phyloP scores from a whole-genome alignment of 345 rosid species.

The Eucalyptus virginea region DNA sequence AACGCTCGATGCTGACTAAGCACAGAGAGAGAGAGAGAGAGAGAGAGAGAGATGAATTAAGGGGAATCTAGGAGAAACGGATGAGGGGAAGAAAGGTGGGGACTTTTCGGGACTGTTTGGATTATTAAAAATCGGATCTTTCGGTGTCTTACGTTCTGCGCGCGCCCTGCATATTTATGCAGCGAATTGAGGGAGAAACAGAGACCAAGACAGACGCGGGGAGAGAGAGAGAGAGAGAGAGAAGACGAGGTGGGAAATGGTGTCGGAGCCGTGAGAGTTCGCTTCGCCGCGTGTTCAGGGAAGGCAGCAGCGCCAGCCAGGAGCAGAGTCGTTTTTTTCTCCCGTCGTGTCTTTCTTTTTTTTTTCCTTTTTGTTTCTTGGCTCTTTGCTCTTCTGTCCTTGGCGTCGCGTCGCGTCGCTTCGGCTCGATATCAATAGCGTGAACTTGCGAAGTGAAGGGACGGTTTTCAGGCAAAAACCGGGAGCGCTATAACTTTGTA shows the following conservation, averaged over 20 bases:
- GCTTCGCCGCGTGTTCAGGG: constrained; percentile 32
- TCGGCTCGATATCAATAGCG: neutral
- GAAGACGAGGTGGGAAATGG: neutral
- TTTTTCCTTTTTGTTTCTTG: accelerated
- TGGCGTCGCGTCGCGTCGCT: neutral
- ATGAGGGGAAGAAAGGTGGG: neutral
- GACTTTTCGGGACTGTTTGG: neutral
- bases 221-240: neutral
- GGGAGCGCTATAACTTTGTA: neutral
- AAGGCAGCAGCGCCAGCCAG: neutral
- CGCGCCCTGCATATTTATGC: neutral
- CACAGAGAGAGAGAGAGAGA: neutral
- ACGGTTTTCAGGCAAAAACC: neutral
- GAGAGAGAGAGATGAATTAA: neutral
- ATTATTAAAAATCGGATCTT: neutral
- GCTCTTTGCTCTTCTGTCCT: neutral
- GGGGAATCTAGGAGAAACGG: neutral
- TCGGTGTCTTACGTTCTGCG: neutral
- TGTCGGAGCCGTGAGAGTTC: constrained; percentile 6
- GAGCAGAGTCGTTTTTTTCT: neutral
- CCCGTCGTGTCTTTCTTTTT: neutral
- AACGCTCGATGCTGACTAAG: neutral
- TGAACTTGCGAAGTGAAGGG: neutral
- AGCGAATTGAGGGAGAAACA: neutral
- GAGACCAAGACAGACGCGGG: too few relatives aligned